phyloP scores from a whole-genome alignment of 495 filamentous ascomycete genomes.

The Massariosphaeria phaeospora region DNA sequence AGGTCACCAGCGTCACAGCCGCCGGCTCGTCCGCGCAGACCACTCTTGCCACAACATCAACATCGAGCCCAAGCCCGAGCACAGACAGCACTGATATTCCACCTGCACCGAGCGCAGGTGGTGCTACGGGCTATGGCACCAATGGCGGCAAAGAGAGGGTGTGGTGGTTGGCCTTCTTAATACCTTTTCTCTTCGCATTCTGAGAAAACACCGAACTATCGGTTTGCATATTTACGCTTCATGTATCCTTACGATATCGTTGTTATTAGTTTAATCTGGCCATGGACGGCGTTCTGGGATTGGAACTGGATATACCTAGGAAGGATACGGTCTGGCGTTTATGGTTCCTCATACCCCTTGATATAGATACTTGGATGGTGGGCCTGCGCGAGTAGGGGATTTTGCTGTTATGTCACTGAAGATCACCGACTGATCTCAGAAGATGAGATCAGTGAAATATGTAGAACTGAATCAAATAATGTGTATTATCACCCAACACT shows the following conservation, averaged over 20 bases:
- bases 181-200: background rate
- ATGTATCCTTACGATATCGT: constrained; percentile 11
- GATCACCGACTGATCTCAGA: too few species aligned
- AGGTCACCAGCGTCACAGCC: background rate
- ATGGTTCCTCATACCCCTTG: too few species aligned
- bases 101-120: constrained; percentile 9
- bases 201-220: background rate
- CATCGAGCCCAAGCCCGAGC: background rate
- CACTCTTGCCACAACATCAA: constrained; percentile 1
- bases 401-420: too few species aligned
- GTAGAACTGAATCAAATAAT: too few species aligned
- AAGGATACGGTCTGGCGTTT: background rate
- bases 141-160: constrained; percentile 10
- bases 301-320: constrained; percentile 1
- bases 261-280: constrained; percentile 11
- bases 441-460: too few species aligned
- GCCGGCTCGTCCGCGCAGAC: constrained; percentile 1
- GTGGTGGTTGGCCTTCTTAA: constrained; percentile 20
- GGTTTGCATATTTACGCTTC: background rate
- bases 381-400: too few species aligned
- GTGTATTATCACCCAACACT: too few species aligned
- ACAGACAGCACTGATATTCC: constrained; percentile 5
- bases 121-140: background rate
- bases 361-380: too few species aligned
- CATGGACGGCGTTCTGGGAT: background rate